These are phyloP conservation scores for Dryadomyces sulphureus DNA, from an alignment of 2,329 filamentous ascomycete genomes.

Conservation along the genomic window DNA sequence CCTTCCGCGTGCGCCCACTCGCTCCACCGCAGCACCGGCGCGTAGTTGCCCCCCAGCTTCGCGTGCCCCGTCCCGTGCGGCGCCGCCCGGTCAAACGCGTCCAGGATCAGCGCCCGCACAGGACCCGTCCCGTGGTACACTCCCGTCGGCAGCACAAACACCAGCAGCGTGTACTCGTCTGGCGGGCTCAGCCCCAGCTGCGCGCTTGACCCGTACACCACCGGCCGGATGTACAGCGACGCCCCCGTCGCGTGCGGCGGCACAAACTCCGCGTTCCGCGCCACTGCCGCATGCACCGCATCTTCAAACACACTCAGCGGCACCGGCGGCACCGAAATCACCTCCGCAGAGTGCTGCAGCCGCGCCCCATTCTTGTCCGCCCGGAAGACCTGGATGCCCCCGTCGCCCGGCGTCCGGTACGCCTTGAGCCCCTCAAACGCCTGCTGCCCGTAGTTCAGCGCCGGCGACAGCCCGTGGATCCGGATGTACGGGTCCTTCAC, in stretches of 20 bases:
- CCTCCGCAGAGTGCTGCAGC: conserved; percentile 71
- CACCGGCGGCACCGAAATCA: conserved; percentile 69
- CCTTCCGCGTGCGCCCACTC: conserved; percentile 66
- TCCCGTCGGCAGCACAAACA: conserved; percentile 82
- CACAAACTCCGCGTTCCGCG: conserved; percentile 78
- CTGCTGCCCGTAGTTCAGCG: conserved; percentile 93
- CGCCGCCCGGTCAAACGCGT: conserved; percentile 88
- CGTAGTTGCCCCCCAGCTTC: conserved; percentile 96
- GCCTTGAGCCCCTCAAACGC: conserved; percentile 98
- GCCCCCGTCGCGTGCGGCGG: conserved; percentile 80
- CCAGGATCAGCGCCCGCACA: conserved; percentile 75
- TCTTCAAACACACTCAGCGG: conserved; percentile 63
- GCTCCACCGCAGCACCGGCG: conserved; percentile 77
- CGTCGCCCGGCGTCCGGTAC: conserved; percentile 61
- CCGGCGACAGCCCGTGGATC: conserved; percentile 90
- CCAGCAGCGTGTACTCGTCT: conserved; percentile 82
- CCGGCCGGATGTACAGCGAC: conserved; percentile 81
- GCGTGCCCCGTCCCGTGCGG: conserved; percentile 79
- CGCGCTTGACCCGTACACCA: conserved; percentile 75
- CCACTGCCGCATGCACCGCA: conserved; percentile 66
- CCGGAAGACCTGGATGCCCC: conserved; percentile 71
- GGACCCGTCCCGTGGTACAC: conserved; percentile 87
- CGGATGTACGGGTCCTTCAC: conserved; percentile 71
- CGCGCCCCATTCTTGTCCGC: conserved; percentile 71
- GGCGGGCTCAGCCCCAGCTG: conserved; percentile 78